Evolutionary conservation across 208 protist genomes (phyloP), one percentile per base, ranked within the genome.

Genomic region (Trypanosoma theileri): DNA sequence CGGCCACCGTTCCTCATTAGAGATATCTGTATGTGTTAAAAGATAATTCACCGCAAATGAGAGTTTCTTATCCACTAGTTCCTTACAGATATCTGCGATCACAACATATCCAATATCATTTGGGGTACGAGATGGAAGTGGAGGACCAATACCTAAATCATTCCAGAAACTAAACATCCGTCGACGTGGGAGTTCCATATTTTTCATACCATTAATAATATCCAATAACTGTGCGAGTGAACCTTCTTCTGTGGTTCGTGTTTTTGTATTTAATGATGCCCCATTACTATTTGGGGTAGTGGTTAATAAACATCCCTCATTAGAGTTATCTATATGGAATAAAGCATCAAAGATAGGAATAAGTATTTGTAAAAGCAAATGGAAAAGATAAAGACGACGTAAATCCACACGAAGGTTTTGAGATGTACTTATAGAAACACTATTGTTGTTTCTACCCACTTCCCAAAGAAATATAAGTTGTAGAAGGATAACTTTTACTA

Each of bases 391-490:
- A 50, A 9, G 35, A 14, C 1, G 14, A 46, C n/a, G 14, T n/a
- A 61, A 7, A 16, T 52, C 42, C 40, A 28, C 13, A 0, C 21
- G 9, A n/a, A 10, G 0, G 9, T 59, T 46, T 21, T 6, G 11
- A 35, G 53, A 21, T 11, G 54, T 24, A 54, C 19, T 42, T 16
- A 31, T 17, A 1, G 19, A 24, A 48, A 55, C 44, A 24, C 12
- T 54, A 13, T 16, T 48, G 10, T 48, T 48, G 16, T 48, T 48
- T 14, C 11, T 48, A 14, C 50, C 11, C 0, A 46, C 2, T 0
- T 69, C 55, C 65, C 65, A 69, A 3, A 69, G 41, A 45, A 45
- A 69, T 22, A 54, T 22, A 2, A 56, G 44, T 21, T 62, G 59
- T 14, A 62, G 16, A 14, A 69, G 52, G 28, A 69, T 59, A 19